A percentile compares a stretch with the other conserved stretches of the same genome.
phyloP scores from a whole-genome alignment of 108 stramenopile genomes.

The Cyclotella atomus region DNA sequence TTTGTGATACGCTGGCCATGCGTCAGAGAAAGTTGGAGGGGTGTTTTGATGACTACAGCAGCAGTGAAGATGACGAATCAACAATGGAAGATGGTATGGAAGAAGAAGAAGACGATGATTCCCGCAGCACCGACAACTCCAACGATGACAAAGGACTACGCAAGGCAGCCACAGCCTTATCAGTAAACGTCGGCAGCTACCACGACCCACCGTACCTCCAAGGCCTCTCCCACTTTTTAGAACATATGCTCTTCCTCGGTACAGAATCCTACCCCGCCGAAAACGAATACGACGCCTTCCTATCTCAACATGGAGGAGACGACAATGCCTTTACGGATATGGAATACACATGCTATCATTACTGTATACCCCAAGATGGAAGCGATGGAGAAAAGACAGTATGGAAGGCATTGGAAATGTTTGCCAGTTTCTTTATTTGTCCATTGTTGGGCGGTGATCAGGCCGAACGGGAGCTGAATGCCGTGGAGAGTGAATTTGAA shows the following conservation, averaged over 20 bases:
- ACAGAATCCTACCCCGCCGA: constrained; percentile 91
- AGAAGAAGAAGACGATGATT: constrained; percentile 45
- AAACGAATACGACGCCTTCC: constrained; percentile 84
- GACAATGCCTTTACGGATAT: constrained; percentile 97
- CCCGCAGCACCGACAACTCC: constrained; percentile 18
- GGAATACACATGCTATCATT: constrained; percentile 93
- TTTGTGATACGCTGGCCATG: constrained; percentile 85
- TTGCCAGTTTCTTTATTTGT: constrained; percentile 91
- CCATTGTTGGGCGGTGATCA: constrained; percentile 86
- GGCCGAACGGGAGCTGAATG: constrained; percentile 92
- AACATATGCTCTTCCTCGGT: constrained; percentile 97
- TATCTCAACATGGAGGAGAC: constrained; percentile 89
- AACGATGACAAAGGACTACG: constrained; percentile 60
- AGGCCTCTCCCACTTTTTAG: constrained; percentile 94
- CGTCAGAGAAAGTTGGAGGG: constrained; percentile 59
- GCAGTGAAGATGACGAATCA: constrained; percentile 29
- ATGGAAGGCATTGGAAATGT: constrained; percentile 92
- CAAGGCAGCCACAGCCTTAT: constrained; percentile 91
- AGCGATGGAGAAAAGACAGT: constrained; percentile 44
- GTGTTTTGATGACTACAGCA: constrained; percentile 46
- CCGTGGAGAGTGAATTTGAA: constrained; percentile 97
- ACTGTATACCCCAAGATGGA: constrained; percentile 86
- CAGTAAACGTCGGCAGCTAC: constrained; percentile 92
- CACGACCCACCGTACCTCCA: constrained; percentile 90
- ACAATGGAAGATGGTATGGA: no score